Base-by-base conservation (phyloP, 2,329 filamentous ascomycete species). In the Sordariomycetes sp. region DNA sequence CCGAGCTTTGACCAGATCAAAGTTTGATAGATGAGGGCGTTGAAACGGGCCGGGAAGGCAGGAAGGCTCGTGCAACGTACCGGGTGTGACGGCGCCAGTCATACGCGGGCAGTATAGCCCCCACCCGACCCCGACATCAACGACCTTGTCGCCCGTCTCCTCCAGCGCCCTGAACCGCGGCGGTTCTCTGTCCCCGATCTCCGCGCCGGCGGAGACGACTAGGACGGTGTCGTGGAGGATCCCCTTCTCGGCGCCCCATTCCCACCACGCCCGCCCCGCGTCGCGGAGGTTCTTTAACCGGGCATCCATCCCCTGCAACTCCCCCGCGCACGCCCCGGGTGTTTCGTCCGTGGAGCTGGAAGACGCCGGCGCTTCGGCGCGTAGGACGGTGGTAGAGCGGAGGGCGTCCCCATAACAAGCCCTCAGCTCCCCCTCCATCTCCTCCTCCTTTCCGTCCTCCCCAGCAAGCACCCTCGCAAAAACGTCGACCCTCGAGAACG, bases 391-490 rank as follows among this genome's bases (percentile, higher is more conserved):
- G 28, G 28, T 32, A 8, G 28, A 39, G 8, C 45, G 35, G 32
- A 62, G 58, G 24, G 54, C 54, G 24, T 51, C 17, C 3, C 61
- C 60, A 36, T 62, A 62, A 42, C 61, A 62, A 10, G n/a, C 52
- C 50, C 55, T 34, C 12, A 61, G 55, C 13, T 53, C 58, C 35
- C 34, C 58, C 52, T 59, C 54, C 22, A 61, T 59, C 15, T 7
- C 25, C 28, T 51, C 56, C n/a, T 36, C 45, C 3, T 28, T 42
- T 1, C 24, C 2, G 39, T 62, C 55, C 3, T 22, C 56, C 36
- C 60, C 61, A 45, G 32, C 58, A 3, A 61, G 55, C 20, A 61
- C 45, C 51, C 58, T 54, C 34, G 60, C 61, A 2, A 62, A 62
- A 2, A 62, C 61, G 15, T 62, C 61, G 15, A 62, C 57, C 6